These are phyloP conservation scores for Pseudozyma pruni DNA, from an alignment of 1,284 basidiomycete species.

Conservation along the genomic window DNA sequence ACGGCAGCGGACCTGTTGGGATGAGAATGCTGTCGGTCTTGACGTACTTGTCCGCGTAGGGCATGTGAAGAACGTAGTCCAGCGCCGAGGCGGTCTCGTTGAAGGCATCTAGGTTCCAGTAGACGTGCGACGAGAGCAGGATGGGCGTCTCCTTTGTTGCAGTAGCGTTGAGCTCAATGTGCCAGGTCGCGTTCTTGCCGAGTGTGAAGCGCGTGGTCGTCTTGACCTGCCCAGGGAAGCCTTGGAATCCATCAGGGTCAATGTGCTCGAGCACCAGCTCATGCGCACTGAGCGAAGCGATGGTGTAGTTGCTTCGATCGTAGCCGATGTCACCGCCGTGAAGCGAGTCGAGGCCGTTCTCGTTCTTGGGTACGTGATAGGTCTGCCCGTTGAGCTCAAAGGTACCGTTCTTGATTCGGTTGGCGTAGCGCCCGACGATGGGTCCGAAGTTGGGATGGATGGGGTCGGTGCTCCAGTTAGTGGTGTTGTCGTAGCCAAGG, in stretches of 20 bases:
- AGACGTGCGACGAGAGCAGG: conserved; percentile 63
- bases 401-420: conserved; percentile 65
- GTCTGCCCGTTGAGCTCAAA: conserved; percentile 53
- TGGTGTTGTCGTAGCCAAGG: conserved; percentile 64
- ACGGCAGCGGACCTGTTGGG: conserved; percentile 52
- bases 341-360: conserved; percentile 50
- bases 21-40: conserved; percentile 53
- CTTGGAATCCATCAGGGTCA: conserved; percentile 63
- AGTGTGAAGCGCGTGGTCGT: conserved; percentile 48
- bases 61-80: conserved; percentile 57
- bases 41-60: conserved; percentile 56
- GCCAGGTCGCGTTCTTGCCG: conserved; percentile 35
- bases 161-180: conserved; percentile 53
- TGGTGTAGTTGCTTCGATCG: conserved; percentile 51
- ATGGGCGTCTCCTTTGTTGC: conserved; percentile 54
- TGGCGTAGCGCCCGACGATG: conserved; percentile 60
- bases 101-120: conserved; percentile 63
- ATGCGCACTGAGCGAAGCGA: conserved; percentile 33
- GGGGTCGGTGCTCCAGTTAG: conserved; percentile 59
- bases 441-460: conserved; percentile 64
- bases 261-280: conserved; percentile 49
- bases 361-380: conserved; percentile 49
- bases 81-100: conserved; percentile 41
- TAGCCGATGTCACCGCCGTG: conserved; percentile 64
- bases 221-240: conserved; percentile 55